phyloP scores from a whole-genome alignment of 116 monocot species.

The Phalaenopsis hybrid region DNA sequence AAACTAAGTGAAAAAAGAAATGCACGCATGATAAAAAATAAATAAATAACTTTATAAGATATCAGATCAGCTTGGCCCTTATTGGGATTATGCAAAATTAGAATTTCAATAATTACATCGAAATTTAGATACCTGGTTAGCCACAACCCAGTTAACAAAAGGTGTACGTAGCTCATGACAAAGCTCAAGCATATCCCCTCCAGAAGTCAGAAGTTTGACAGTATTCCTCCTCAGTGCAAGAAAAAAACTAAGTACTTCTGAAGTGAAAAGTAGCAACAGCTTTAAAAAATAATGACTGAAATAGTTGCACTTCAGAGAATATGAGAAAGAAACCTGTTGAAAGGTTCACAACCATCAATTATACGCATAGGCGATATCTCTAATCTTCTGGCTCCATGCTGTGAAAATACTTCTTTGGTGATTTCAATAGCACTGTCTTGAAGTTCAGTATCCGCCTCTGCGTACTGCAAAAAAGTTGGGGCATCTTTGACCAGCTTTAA shows the following conservation, averaged over 20 bases:
- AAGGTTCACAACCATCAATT: constrained; percentile 36
- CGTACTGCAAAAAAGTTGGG: constrained; percentile 34
- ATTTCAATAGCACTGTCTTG: constrained; percentile 56
- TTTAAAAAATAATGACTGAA: background rate
- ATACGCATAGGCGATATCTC: constrained; percentile 65
- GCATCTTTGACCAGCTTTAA: constrained; percentile 32
- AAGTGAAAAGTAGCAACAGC: constrained; percentile 3
- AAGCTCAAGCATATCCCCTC: constrained; percentile 90
- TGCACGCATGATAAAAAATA: background rate
- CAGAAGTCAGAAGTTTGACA: constrained; percentile 66
- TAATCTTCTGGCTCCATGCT: constrained; percentile 79
- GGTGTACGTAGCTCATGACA: constrained; percentile 80
- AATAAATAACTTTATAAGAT: background rate
- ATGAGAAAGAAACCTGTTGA: constrained; percentile 46
- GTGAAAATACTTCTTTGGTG: constrained; percentile 60
- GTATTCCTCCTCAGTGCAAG: constrained; percentile 32
- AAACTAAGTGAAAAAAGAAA: background rate
- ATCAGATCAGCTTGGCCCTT: background rate
- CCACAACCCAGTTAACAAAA: constrained; percentile 64
- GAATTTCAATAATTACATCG: background rate
- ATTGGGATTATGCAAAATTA: background rate
- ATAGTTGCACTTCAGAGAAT: background rate
- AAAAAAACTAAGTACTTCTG: constrained; percentile 8
- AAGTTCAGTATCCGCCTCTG: constrained; percentile 46
- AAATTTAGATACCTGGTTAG: constrained; percentile 48